Base-by-base conservation (phyloP, 2,329 filamentous ascomycete species). In the Pseudopyrenochaeta lycopersici region DNA sequence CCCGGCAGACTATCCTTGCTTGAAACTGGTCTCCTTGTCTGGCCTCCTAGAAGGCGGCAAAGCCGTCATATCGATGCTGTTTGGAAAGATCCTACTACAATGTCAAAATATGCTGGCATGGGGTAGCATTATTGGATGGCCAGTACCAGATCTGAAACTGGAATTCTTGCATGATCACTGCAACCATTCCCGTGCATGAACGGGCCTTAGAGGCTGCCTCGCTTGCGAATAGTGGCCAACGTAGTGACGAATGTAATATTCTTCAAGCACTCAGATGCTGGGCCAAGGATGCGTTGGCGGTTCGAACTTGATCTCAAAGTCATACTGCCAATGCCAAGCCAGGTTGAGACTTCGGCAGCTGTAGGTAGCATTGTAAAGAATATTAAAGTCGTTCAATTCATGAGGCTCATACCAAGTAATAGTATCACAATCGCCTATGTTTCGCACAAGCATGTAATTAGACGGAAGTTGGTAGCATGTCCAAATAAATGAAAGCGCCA, bases 61-160 rank as follows among this genome's bases (percentile, higher is more conserved):
- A 39, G 18, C n/a, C n/a, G n/a, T n/a, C n/a, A n/a, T n/a, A n/a
- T 39, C 20, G 12, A 18, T 39, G 3, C 6, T 42, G 32, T 32
- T 31, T 9, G 40, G 32, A 14, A 23, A 10, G 5, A 30, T 45
- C 23, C 33, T 40, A 18, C 44, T n/a, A 33, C 10, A 18, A 27
- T 32, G 20, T 11, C 30, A 47, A 21, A 31, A 27, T 10, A 17
- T 15, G 10, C 18, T 30, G 9, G 29, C 32, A 15, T 40, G 30
- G 15, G n/a, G 17, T 30, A 15, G n/a, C 23, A n/a, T 30, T n/a
- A 10, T 14, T 30, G 2, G 17, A 18, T n/a, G n/a, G 17, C 12
- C 20, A 30, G n/a, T 31, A 17, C 14, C 23, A 40, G 18, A 17
- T 23, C 32, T 29, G 51, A 49, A 49, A 53, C 51, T 15, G 27